Evolutionary conservation across 352 stramenopile species (phyloP), one percentile per base, ranked within the genome.

Genomic region (Pythium rishiriense): DNA sequence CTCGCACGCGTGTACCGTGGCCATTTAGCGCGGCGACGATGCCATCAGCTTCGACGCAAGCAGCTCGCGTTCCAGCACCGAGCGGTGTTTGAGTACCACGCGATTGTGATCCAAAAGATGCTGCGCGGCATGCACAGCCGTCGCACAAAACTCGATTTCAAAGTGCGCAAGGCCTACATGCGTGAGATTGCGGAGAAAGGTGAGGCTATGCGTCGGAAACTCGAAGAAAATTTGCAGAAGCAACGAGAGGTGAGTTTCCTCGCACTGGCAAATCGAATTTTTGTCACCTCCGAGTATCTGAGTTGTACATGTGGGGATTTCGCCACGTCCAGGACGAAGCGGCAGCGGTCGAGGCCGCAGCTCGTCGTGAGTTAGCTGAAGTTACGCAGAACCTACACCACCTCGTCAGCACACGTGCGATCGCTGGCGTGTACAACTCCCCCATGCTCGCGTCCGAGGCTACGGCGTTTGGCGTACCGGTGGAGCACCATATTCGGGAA

Each of bases 341-440:
- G 14, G 29, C 66, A 14, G 54, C 69, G 0, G 75, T 65, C 14
- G 66, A 84, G 12, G 39, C 73, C 11, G 75, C 73, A 25, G 75
- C 75, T 0, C 58, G 74, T 49, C 64, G 74, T 42, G 82, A 89
- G 48, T 69, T 90, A 0, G 64, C 73, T 24, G 67, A 83, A 24
- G 73, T 90, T 52, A 79, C 82, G 0, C 76, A 82, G 61, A 72
- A 88, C 51, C 65, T 90, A 12, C 82, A 90, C 50, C 80, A 91
- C 42, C 67, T 90, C 14, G 70, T 88, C 15, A 87, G 82, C 28
- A 90, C 77, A 7, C 75, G 66, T 1, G 55, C 73, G 17, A 72
- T 87, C 15, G 47, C 82, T 12, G 82, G 82, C 15, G 73, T 91
- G n/a, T 89, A 81, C 65, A 89, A 86, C 51, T 83, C 82, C 1